phyloP scores from a whole-genome alignment of 2,329 filamentous ascomycete genomes.

The Botryotinia convoluta region DNA sequence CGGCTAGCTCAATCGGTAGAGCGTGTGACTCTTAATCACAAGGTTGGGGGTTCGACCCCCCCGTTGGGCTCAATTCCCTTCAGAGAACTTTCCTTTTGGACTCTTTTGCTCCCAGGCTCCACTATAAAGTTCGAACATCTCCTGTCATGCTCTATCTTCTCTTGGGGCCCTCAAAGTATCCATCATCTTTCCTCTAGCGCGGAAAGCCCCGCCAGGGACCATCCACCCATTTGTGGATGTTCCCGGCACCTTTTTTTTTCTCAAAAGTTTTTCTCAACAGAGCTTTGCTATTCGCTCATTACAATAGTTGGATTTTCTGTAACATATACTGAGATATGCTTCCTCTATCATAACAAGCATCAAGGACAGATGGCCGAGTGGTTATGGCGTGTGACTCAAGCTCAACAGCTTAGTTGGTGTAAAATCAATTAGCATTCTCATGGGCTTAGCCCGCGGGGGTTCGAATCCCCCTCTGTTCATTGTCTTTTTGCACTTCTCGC shows the following conservation, averaged over 20 bases:
- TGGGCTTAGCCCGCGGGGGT: constrained; percentile 19
- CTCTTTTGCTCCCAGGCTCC: neutral
- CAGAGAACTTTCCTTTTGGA: neutral
- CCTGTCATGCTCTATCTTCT: neutral
- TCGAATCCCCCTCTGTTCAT: constrained; percentile 22
- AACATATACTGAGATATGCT: rapidly evolving
- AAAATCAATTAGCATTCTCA: constrained; percentile 14
- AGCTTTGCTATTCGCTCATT: neutral
- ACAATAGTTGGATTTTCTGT: rapidly evolving
- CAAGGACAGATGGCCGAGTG: constrained; percentile 13
- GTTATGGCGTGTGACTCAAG: constrained; percentile 23
- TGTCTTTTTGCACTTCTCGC: neutral
- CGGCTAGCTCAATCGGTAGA: constrained; percentile 38
- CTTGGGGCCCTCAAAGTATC: neutral
- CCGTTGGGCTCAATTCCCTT: constrained; percentile 16
- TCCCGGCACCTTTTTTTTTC: neutral
- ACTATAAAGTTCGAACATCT: neutral
- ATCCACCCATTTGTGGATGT: constrained; percentile 5
- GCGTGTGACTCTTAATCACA: constrained; percentile 36
- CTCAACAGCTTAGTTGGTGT: constrained; percentile 1
- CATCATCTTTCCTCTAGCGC: neutral
- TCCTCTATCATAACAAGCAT: rapidly evolving
- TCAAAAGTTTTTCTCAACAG: neutral
- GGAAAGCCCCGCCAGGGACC: neutral
- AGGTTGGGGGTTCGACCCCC: constrained; percentile 19